These are phyloP conservation scores for Apophysomyces ossiformis DNA, from an alignment of 371 early-diverging fungal genomes.

Conservation along the genomic window DNA sequence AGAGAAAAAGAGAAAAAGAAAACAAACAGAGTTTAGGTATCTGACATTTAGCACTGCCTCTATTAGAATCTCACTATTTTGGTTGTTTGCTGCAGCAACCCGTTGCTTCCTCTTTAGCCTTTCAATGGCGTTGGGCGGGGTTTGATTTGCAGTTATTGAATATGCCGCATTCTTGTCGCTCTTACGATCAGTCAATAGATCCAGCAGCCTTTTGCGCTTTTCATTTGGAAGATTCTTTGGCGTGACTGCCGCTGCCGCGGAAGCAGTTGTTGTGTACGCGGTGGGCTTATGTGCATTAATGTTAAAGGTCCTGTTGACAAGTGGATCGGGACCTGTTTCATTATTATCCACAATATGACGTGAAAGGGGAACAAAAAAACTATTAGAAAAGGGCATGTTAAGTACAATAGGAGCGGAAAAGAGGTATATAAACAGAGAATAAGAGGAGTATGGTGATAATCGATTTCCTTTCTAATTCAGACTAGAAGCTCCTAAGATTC, in stretches of 20 bases:
- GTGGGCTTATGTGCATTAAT: slow-evolving; percentile 1
- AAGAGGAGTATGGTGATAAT: neutral
- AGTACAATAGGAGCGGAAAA: slow-evolving; percentile 15
- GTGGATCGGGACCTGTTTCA: neutral
- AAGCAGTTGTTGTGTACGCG: neutral
- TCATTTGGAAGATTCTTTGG: neutral
- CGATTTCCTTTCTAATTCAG: slow-evolving; percentile 1
- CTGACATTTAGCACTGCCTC: neutral
- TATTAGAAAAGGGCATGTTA: slow-evolving; percentile 7
- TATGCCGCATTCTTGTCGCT: slow-evolving; percentile 11
- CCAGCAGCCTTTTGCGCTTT: slow-evolving; percentile 8
- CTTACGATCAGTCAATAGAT: neutral
- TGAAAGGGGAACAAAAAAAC: slow-evolving; percentile 4
- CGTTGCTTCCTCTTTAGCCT: neutral
- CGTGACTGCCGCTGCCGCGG: slow-evolving; percentile 8
- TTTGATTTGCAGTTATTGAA: slow-evolving; percentile 1
- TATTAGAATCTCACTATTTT: neutral
- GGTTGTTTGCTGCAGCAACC: slow-evolving; percentile 8
- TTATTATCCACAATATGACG: neutral
- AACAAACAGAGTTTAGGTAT: neutral
- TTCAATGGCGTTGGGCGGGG: slow-evolving; percentile 5
- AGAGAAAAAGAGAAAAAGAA: neutral
- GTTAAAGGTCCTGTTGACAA: neutral
- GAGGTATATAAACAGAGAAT: slow-evolving; percentile 12
- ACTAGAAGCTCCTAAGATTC: slow-evolving; percentile 5